Base-by-base conservation (phyloP, 345 rosid genomes). In the Boechera stricta region DNA sequence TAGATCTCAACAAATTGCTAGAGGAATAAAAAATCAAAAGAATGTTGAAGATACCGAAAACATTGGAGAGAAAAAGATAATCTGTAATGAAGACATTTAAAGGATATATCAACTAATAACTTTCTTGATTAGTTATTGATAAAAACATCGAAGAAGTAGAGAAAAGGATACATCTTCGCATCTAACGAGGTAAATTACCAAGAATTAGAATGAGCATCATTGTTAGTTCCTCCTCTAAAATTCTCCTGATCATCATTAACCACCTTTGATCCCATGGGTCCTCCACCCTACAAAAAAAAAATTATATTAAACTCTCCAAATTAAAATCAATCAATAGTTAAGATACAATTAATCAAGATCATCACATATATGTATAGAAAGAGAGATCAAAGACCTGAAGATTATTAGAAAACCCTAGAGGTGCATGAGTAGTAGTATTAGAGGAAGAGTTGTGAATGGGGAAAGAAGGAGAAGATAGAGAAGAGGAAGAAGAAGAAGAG, bases 401-500 rank as follows among this genome's bases (percentile, higher is more conserved):
- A 65, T 81, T 72, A 74, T 72, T 78, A 64, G 66, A 58, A 77
- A 86, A 86, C 73, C 88, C 87, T 74, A 85, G 56, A 64, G 84
- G 72, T 49, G 81, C 68, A 64, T 71, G 80, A 45, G 77, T 38
- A 44, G 77, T 71, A 73, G 36, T 41, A 38, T 18, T 64, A 21
- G 81, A 77, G 8, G 81, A 71, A 36, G 55, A 72, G 79, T 45
- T 84, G 81, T 62, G 75, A 10, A 60, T 83, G 78, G 80, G 84
- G 57, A 68, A 67, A 79, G 70, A 68, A 59, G 77, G 56, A 72
- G 81, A 59, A 57, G 77, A 74, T 72, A 75, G 52, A 75, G 84
- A 64, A 84, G 89, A 73, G 0, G 81, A 67, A 13, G 77, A 76
- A 16, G 85, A 76, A 1, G 94, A 87, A 28, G 91, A 77, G 83